Evolutionary conservation across 179 eudicot genomes (phyloP).

Genomic region (Beta corolliflora): DNA sequence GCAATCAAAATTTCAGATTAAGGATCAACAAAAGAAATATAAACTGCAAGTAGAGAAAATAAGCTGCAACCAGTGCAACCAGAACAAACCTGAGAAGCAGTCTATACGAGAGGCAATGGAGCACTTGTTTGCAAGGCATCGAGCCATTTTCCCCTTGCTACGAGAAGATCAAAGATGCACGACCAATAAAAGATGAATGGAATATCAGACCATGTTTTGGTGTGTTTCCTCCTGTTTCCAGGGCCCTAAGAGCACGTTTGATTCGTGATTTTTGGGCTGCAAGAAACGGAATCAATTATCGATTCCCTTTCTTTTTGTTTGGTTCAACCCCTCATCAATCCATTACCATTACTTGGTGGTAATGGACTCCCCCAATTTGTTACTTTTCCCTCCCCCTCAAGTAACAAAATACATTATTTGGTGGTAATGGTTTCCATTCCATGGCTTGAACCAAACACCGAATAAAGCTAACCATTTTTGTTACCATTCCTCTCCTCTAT

Average conservation of each 20-base stretch:
- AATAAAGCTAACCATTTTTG: too few species aligned
- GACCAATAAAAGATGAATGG: slow-evolving; percentile 98
- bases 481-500: too few species aligned
- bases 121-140: slow-evolving; percentile 98
- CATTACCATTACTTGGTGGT: too few species aligned
- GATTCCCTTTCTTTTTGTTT: too few species aligned
- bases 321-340: too few species aligned
- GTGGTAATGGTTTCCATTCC: too few species aligned
- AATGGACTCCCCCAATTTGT: too few species aligned
- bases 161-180: slow-evolving; percentile 87
- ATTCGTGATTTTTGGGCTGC: too few species aligned
- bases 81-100: slow-evolving; percentile 74
- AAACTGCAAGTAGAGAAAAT: not conserved
- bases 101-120: slow-evolving; percentile 95
- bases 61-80: not conserved
- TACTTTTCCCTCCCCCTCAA: too few species aligned
- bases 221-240: slow-evolving; percentile 91
- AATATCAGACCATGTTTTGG: slow-evolving; percentile 97
- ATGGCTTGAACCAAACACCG: too few species aligned
- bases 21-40: not conserved
- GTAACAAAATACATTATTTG: too few species aligned
- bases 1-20: slow-evolving; percentile 7
- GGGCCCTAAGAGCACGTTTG: slow-evolving; percentile 78
- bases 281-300: too few species aligned
- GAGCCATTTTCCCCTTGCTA: slow-evolving; percentile 99